Percentiles rank a stretch among this genome's conserved stretches.
Evolutionary conservation across 2,329 filamentous ascomycete genomes (phyloP).

Genomic region (Thielaviopsis cerberus): DNA sequence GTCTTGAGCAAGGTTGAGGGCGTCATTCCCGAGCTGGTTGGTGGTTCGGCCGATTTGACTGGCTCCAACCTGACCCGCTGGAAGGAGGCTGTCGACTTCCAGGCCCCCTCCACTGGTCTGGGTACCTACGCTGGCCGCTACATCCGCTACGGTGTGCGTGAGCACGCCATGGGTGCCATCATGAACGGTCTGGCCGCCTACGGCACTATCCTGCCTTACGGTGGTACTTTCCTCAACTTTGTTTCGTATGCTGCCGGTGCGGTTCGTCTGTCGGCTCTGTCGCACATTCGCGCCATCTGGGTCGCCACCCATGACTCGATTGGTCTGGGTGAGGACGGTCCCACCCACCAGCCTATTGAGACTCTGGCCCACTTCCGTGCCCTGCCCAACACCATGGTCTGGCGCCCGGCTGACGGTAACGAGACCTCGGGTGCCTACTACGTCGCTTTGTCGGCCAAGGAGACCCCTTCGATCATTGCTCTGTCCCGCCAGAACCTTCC

Average conservation of each 20-base stretch:
- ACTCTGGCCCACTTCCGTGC: constrained; percentile 96
- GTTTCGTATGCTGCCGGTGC: constrained; percentile 93
- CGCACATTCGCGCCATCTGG: constrained; percentile 81
- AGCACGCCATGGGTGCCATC: constrained; percentile 82
- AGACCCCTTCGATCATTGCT: constrained; percentile 82
- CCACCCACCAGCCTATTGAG: constrained; percentile 98
- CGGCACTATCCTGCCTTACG: constrained; percentile 82
- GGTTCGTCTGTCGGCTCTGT: constrained; percentile 82
- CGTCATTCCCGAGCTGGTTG: constrained; percentile 73
- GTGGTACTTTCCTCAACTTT: constrained; percentile 98
- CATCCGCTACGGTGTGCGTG: constrained; percentile 77
- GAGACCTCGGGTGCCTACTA: constrained; percentile 98
- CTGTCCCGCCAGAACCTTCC: constrained; percentile 96
- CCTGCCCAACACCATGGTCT: constrained; percentile 97
- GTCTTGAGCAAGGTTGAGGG: constrained; percentile 77
- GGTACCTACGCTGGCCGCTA: constrained; percentile 86
- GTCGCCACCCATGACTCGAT: constrained; percentile 98
- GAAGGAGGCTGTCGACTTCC: constrained; percentile 96
- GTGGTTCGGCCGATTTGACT: constrained; percentile 93
- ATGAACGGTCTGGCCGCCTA: constrained; percentile 93
- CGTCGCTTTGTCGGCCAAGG: constrained; percentile 71
- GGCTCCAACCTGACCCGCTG: constrained; percentile 96
- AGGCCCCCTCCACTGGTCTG: constrained; percentile 68
- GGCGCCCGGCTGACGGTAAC: constrained; percentile 95
- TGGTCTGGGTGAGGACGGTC: constrained; percentile 94